These are phyloP conservation scores for Calocybe gambosa DNA, from an alignment of 1,284 basidiomycete species.

Conservation along the genomic window DNA sequence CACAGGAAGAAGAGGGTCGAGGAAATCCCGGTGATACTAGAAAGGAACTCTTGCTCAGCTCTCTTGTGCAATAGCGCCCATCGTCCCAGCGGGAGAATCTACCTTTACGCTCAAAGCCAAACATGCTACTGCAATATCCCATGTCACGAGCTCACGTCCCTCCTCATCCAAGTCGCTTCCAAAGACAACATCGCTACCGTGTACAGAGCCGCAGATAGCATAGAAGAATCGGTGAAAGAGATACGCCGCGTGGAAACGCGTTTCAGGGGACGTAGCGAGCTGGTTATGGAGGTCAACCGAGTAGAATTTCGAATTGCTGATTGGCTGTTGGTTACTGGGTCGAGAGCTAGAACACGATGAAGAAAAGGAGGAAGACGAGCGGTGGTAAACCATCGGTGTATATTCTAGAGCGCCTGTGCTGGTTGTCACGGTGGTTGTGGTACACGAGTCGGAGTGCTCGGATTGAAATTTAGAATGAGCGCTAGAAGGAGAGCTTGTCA, in stretches of 20 bases:
- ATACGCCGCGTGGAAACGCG: slow-evolving; percentile 54
- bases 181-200: background rate
- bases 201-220: background rate
- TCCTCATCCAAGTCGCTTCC: slow-evolving; percentile 16
- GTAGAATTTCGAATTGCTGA: background rate
- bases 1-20: slow-evolving; percentile 47
- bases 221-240: slow-evolving; percentile 45
- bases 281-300: slow-evolving; percentile 43
- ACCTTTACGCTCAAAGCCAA: slow-evolving; percentile 57
- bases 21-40: slow-evolving; percentile 59
- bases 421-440: background rate
- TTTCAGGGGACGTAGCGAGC: slow-evolving; percentile 44
- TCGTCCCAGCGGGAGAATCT: slow-evolving; percentile 4
- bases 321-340: background rate
- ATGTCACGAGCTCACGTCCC: slow-evolving; percentile 34
- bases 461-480: background rate
- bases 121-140: slow-evolving; percentile 52
- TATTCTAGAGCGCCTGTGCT: slow-evolving; percentile 2
- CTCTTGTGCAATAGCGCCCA: too few species aligned
- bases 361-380: slow-evolving; percentile 14
- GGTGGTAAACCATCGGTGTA: background rate
- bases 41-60: background rate
- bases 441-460: background rate
- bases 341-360: slow-evolving; percentile 17
- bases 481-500: background rate